Percentiles rank a stretch among this genome's conserved stretches.
Evolutionary conservation across 352 stramenopile genomes (phyloP).

Genomic region (Pythium scleroteichum): DNA sequence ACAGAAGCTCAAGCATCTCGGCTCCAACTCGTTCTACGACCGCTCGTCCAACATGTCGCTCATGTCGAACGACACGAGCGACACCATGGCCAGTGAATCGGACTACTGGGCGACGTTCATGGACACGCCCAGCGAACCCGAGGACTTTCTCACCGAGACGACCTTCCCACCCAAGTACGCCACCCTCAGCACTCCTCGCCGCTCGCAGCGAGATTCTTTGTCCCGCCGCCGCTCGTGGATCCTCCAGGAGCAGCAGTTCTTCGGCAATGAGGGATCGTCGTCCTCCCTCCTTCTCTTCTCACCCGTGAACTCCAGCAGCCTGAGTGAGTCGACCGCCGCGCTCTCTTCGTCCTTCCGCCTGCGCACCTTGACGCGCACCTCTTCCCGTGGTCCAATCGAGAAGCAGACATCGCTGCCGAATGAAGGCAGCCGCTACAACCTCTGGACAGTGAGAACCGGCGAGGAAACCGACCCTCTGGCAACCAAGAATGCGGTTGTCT

Average conservation of each 20-base stretch:
- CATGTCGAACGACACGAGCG: conserved; percentile 27
- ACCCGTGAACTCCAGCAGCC: conserved; percentile 21
- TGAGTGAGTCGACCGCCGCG: neutral
- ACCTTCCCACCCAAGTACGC: conserved; percentile 16
- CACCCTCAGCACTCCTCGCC: neutral
- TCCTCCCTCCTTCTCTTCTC: conserved; percentile 29
- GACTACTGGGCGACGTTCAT: conserved; percentile 26
- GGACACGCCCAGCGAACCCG: conserved; percentile 11
- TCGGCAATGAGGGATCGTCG: conserved; percentile 12
- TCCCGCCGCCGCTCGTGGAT: conserved; percentile 19
- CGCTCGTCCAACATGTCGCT: conserved; percentile 30
- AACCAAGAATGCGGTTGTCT: neutral
- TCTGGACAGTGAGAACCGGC: conserved; percentile 10
- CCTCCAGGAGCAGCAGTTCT: conserved; percentile 5
- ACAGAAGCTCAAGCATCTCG: conserved; percentile 22
- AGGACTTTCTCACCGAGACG: conserved; percentile 15
- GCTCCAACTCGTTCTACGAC: conserved; percentile 16
- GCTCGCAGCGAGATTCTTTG: conserved; percentile 14
- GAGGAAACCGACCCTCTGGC: neutral
- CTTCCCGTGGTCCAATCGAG: neutral
- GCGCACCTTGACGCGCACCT: conserved; percentile 5
- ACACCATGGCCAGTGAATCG: conserved; percentile 19
- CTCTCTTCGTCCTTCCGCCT: neutral
- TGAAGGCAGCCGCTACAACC: conserved; percentile 28
- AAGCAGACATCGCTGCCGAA: conserved; percentile 11